Conservation (phyloP, 768 basidiomycete species). For the Dentipellis fragilis region DNA sequence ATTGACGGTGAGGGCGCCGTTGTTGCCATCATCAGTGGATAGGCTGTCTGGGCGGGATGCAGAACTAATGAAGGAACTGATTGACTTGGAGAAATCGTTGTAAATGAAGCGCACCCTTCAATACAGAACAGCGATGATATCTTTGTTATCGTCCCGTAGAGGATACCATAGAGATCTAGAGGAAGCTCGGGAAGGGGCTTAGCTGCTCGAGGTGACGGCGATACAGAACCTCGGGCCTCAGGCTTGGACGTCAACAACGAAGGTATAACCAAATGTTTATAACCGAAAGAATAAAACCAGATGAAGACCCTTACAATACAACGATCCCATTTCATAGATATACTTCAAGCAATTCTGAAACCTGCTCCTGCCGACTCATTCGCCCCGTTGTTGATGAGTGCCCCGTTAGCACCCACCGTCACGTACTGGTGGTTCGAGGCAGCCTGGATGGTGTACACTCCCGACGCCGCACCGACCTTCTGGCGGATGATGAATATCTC, state of each 20-base stretch:
- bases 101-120: not conserved
- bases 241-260: no score
- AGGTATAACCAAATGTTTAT: not conserved
- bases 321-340: not conserved
- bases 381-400: slow-evolving; percentile 21
- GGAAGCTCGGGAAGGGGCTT: no score
- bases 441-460: slow-evolving; percentile 23
- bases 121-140: no score
- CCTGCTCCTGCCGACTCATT: slow-evolving; percentile 18
- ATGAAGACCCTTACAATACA: not conserved
- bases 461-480: slow-evolving; percentile 17
- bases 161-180: no score
- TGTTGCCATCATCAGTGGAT: slow-evolving; percentile 12
- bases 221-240: no score
- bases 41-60: slow-evolving; percentile 12
- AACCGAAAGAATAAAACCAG: not conserved
- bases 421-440: slow-evolving; percentile 23
- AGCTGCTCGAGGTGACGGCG: no score
- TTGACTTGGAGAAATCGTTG: slow-evolving; percentile 16
- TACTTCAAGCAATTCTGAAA: slow-evolving; percentile 10
- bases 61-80: slow-evolving; percentile 18
- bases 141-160: no score
- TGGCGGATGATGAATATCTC: slow-evolving; percentile 22
- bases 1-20: slow-evolving; percentile 20
- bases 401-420: slow-evolving; percentile 17